Evolutionary conservation across 768 basidiomycete genomes (phyloP).

Genomic region (Antrodiella citrinella): DNA sequence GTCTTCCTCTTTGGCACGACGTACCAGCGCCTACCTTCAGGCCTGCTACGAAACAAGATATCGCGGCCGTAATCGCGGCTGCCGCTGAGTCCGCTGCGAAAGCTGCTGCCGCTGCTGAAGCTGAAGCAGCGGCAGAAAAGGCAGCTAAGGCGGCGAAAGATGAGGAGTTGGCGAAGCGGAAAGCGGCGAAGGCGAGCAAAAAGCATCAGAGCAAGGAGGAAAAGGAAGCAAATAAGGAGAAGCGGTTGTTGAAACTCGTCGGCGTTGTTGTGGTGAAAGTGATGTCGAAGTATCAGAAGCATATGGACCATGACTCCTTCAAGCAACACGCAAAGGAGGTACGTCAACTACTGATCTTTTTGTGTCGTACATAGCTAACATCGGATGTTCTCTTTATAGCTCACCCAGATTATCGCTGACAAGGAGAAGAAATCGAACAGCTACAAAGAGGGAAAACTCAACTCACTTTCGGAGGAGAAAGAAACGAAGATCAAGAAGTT

Average conservation of each 20-base stretch:
- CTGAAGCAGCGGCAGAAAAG: constrained; percentile 19
- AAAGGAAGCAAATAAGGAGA: constrained; percentile 70
- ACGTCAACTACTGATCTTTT: constrained; percentile 15
- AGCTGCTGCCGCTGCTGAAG: constrained; percentile 9
- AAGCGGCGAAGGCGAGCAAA: constrained; percentile 15
- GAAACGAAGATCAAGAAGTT: constrained; percentile 86
- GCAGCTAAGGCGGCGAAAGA: constrained; percentile 17
- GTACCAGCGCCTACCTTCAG: no score
- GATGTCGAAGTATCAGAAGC: constrained; percentile 82
- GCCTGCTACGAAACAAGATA: no score
- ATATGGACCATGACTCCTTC: constrained; percentile 74
- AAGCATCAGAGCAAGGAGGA: constrained; percentile 41
- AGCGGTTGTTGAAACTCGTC: constrained; percentile 72
- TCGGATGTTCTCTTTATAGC: constrained; percentile 32
- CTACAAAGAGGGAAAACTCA: constrained; percentile 68
- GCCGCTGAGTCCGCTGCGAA: constrained; percentile 21
- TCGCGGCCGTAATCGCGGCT: constrained; percentile 33
- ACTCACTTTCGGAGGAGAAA: constrained; percentile 81
- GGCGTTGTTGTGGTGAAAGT: constrained; percentile 85
- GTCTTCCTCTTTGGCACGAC: no score
- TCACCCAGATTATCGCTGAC: constrained; percentile 80
- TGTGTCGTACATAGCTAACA: background rate
- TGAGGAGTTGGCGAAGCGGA: constrained; percentile 19
- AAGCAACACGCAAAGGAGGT: constrained; percentile 97
- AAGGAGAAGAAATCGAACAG: constrained; percentile 91